phyloP scores from a whole-genome alignment of 148 eudicot genomes.

The Rhododendron molle region DNA sequence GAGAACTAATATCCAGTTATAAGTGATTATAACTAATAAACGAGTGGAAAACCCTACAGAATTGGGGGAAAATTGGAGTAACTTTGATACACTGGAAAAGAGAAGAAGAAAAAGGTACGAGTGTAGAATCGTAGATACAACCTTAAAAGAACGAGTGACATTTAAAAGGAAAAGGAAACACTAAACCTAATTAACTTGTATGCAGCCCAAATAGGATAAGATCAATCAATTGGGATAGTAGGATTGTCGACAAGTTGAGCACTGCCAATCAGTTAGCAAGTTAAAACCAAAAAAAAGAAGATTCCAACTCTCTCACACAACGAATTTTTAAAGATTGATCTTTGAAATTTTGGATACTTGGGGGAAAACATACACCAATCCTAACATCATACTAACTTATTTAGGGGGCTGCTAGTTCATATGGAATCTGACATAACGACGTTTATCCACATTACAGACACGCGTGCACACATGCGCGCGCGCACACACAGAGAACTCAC shows the following conservation, averaged over 20 bases:
- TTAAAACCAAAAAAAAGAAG: background rate
- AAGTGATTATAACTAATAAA: background rate
- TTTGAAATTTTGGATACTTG: background rate
- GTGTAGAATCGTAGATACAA: background rate
- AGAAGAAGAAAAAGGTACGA: background rate
- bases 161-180: background rate
- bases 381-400: background rate
- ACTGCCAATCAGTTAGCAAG: background rate
- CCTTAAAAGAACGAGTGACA: background rate
- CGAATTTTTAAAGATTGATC: background rate
- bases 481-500: constrained; percentile 31
- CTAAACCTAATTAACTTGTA: background rate
- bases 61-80: background rate
- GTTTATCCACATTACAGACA: background rate
- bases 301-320: background rate
- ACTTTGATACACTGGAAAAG: background rate
- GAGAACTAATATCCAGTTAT: background rate
- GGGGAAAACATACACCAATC: background rate
- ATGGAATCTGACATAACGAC: background rate
- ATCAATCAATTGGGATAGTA: background rate
- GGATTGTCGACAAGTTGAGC: background rate
- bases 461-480: background rate
- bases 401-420: background rate
- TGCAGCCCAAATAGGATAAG: background rate
- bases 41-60: background rate